Evolutionary conservation across 139 green algal genomes (phyloP), one percentile per base, ranked within the genome.

Genomic region (Coelastrella sp.): DNA sequence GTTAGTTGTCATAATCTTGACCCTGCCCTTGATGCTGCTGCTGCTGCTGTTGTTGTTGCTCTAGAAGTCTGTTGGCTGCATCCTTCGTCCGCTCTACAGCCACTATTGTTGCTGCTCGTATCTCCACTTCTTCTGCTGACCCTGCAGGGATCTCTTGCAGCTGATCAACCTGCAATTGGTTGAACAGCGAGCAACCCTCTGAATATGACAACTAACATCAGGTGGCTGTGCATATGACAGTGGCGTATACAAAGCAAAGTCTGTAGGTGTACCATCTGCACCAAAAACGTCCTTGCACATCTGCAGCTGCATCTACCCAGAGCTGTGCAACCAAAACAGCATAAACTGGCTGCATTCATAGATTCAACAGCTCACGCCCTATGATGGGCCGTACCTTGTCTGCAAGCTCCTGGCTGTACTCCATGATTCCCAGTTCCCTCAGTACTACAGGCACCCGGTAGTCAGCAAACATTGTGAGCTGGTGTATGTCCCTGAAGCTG

Each of bases 401-500:
- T 38, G 38, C 23, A 19, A 77, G 68, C 23, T 59, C 35, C 21
- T 60, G 68, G 2, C 75, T 76, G 81, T 96, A 96, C 23, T 86
- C 5, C 30, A 98, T 82, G 9, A 98, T 82, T 0, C 90, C 93
- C 81, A 96, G 72, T 66, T 91, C 63, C 17, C 87, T 72, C 66
- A 98, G 89, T 48, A 95, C 89, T 11, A 93, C 92, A 4, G 95
- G 95, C 59, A 98, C 93, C 3, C 93, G 83, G 83, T 98, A 98
- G 82, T 98, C 95, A 34, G 96, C 93, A 92, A 99, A 99, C 94
- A 98, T 99, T 50, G 96, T 98, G 7, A 99, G 87, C 30, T 91
- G 50, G 11, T 89, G 25, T 3, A 98, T 94, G 90, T 99, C 96
- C 9, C 79, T 5, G 35, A 98, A 98, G 21, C 35, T 27, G 5